phyloP scores from a whole-genome alignment of 345 rosid species.

The Dipteronia sinensis region DNA sequence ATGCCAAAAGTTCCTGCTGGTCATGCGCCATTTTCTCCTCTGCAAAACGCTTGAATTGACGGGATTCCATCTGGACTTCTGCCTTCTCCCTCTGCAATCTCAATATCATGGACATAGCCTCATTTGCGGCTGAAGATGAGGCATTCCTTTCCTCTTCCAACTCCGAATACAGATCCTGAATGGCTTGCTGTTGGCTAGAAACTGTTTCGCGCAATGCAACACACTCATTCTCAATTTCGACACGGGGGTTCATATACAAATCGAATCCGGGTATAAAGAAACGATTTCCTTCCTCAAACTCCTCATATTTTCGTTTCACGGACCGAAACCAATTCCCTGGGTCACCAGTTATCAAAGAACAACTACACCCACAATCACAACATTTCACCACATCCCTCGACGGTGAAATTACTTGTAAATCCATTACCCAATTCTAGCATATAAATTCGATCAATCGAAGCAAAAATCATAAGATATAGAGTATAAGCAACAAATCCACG shows the following conservation, averaged over 20 bases:
- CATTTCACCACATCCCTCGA: constrained; percentile 44
- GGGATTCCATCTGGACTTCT: constrained; percentile 86
- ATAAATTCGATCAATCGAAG: constrained; percentile 24
- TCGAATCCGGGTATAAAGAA: constrained; percentile 62
- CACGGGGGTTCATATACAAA: constrained; percentile 53
- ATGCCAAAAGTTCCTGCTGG: constrained; percentile 67
- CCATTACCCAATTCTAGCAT: constrained; percentile 46
- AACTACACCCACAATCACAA: constrained; percentile 66
- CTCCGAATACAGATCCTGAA: constrained; percentile 67
- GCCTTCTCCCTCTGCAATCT: constrained; percentile 98
- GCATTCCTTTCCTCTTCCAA: constrained; percentile 97
- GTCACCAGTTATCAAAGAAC: constrained; percentile 39
- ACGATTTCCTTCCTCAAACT: constrained; percentile 49
- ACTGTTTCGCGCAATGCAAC: constrained; percentile 74
- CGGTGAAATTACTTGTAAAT: constrained; percentile 42
- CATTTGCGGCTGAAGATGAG: constrained; percentile 87
- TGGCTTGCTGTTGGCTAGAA: constrained; percentile 65
- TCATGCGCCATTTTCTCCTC: constrained; percentile 97
- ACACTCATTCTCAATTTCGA: constrained; percentile 81
- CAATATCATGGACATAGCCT: constrained; percentile 98
- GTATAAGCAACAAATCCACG: neutral
- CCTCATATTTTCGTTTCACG: constrained; percentile 70
- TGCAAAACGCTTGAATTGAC: constrained; percentile 84
- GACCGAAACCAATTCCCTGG: constrained; percentile 59
- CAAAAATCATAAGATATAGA: neutral